Evolutionary conservation across 257 asterid species (phyloP), one percentile per base, ranked within the genome.

Genomic region (Solanum arcanum): DNA sequence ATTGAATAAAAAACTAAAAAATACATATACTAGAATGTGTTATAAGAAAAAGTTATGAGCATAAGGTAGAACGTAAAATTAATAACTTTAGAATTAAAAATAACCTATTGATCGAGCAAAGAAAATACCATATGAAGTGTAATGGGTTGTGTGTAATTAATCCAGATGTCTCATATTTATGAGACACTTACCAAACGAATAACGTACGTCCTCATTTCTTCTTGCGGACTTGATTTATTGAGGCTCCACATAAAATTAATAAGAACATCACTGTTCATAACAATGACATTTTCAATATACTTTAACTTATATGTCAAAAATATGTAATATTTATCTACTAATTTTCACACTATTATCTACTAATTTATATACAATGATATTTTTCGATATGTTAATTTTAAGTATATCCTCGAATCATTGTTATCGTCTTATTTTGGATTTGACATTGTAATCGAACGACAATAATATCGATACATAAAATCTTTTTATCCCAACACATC

Each of bases 371-470:
- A n/a, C 4, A 1, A n/a, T 25, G n/a, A 56, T 6, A 2, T 0
- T 6, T 62, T n/a, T 25, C 25, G 1, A 14, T 4, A 64, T 64
- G 31, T 6, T 1, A 37, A 37, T 37, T 12, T 0, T 11, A 9
- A 7, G 12, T 18, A 20, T 2, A 56, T 56, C 12, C 12, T 56
- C 20, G 2, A 56, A 56, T 56, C 5, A 56, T n/a, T 56, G 20
- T 7, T 12, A 21, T 9, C 0, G 3, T 0, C 5, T 11, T 11
- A 11, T 4, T 25, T 62, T 62, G 0, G 2, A 18, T 6, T 4
- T 2, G 64, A 18, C 5, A 18, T 64, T n/a, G 8, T 64, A 2
- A 62, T 64, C 1, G 33, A 1, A 12, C 18, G 2, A 64, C 1
- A 56, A 56, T 18, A 56, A 1, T 56, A 56, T 56, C n/a, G 2